Conservation (phyloP, 768 basidiomycete genomes). For the Lactarius sp. region DNA sequence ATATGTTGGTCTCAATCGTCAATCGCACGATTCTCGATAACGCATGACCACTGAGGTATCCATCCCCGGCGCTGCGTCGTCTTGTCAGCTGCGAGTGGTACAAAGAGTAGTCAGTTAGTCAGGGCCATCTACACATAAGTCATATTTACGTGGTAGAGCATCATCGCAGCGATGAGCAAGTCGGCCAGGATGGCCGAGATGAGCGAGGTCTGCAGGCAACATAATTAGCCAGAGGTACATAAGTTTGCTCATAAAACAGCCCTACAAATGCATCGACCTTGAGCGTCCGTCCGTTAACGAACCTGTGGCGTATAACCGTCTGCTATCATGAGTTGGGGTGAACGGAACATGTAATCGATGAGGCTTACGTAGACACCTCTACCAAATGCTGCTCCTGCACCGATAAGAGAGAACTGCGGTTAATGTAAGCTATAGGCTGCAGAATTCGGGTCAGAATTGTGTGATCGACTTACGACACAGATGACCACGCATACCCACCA, state of each 20-base stretch:
- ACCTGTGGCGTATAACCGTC: background rate
- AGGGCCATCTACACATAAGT: too few species aligned
- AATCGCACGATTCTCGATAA: slow-evolving; percentile 2
- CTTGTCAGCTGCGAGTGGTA: background rate
- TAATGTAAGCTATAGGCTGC: background rate
- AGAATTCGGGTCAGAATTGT: background rate
- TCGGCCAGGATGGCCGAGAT: background rate
- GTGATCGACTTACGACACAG: background rate
- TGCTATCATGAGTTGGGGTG: background rate
- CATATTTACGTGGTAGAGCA: slow-evolving; percentile 8
- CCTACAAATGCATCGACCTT: background rate
- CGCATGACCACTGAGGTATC: background rate
- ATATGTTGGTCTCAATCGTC: slow-evolving; percentile 5
- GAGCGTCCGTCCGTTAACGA: background rate
- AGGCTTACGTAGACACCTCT: slow-evolving; percentile 5
- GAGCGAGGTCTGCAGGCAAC: background rate
- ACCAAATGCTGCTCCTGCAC: background rate
- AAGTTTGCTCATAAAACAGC: background rate
- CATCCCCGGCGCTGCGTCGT: background rate
- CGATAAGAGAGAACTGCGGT: background rate
- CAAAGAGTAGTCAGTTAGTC: background rate
- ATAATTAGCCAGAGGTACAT: background rate
- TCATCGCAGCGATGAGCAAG: background rate
- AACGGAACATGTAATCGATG: too few species aligned
- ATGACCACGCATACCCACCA: background rate